phyloP scores from a whole-genome alignment of 2,329 filamentous ascomycete species.

The Lecanicillium sp. region DNA sequence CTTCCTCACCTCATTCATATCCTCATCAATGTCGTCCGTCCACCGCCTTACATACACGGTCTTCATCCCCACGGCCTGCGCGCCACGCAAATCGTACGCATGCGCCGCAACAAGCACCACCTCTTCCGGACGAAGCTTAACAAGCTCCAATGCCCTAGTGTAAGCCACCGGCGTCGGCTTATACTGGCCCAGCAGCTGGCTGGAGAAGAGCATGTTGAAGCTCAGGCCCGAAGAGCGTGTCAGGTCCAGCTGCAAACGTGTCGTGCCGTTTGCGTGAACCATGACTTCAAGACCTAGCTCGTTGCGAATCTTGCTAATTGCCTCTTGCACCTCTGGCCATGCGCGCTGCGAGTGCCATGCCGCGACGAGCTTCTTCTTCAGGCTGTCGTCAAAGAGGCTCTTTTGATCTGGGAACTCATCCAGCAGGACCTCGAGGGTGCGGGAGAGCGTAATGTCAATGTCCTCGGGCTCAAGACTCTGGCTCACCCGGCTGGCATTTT shows the following conservation, averaged over 20 bases:
- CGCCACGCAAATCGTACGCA: conserved; percentile 44
- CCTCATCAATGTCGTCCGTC: conserved; percentile 44
- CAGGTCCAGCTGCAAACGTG: conserved; percentile 46
- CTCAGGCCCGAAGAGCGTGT: conserved; percentile 34
- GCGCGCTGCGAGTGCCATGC: conserved; percentile 42
- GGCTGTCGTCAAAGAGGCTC: conserved; percentile 5
- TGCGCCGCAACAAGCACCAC: conserved; percentile 46
- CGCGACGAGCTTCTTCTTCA: conserved; percentile 18
- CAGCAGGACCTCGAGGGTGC: conserved; percentile 30
- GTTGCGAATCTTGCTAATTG: conserved; percentile 29
- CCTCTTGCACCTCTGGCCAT: conserved; percentile 42
- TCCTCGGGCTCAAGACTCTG: conserved; percentile 32
- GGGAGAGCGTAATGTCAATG: conserved; percentile 41
- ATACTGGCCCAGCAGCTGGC: conserved; percentile 38
- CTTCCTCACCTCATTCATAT: conserved; percentile 28
- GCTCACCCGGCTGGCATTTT: conserved; percentile 30
- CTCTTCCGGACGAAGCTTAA: conserved; percentile 36
- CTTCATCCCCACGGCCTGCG: conserved; percentile 37
- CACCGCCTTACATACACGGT: conserved; percentile 44
- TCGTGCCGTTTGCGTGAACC: conserved; percentile 48
- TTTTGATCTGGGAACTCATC: conserved; percentile 10
- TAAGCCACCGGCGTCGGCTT: conserved; percentile 43
- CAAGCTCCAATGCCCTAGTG: conserved; percentile 32
- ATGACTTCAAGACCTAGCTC: conserved; percentile 32
- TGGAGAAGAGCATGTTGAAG: conserved; percentile 46